A percentile compares a stretch with the other conserved stretches of the same genome.
Evolutionary conservation across 805 yeast genomes (phyloP).

Genomic region (Starmera pachycereana): DNA sequence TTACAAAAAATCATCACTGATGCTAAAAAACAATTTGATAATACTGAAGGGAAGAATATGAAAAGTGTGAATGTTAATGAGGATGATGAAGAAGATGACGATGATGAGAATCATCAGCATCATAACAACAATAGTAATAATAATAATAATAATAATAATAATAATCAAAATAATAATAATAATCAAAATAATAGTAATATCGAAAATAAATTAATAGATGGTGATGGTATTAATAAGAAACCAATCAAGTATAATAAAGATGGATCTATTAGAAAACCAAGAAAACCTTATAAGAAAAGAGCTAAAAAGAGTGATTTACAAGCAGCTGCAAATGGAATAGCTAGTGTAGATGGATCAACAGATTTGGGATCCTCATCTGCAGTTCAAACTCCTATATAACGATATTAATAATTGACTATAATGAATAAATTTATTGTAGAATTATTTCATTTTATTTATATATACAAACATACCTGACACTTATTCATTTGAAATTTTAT

Average conservation of each 20-base stretch:
- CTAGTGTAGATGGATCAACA: no score
- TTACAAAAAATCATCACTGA: conserved; percentile 52
- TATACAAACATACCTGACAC: no score
- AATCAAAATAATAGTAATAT: conserved; percentile 4
- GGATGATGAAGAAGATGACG: conserved; percentile 20
- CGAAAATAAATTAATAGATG: not conserved
- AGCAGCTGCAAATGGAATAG: no score
- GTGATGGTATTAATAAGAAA: conserved; percentile 7
- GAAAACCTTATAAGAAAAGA: conserved; percentile 23
- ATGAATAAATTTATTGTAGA: not conserved
- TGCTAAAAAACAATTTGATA: conserved; percentile 61
- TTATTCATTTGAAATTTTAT: conserved; percentile 5
- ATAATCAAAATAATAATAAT: conserved; percentile 9
- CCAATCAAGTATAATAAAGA: conserved; percentile 21
- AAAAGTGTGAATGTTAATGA: conserved; percentile 18
- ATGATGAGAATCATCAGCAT: conserved; percentile 7
- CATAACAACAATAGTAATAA: conserved; percentile 6
- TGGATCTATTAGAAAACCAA: conserved; percentile 16
- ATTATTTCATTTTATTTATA: not conserved
- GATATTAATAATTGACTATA: not conserved
- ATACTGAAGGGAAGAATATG: conserved; percentile 37
- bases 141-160: conserved; percentile 5
- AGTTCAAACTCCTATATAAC: not conserved
- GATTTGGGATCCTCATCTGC: no score
- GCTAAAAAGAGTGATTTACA: conserved; percentile 16